Evolutionary conservation across 108 stramenopile species (phyloP).

Genomic region (Seminavis robusta): DNA sequence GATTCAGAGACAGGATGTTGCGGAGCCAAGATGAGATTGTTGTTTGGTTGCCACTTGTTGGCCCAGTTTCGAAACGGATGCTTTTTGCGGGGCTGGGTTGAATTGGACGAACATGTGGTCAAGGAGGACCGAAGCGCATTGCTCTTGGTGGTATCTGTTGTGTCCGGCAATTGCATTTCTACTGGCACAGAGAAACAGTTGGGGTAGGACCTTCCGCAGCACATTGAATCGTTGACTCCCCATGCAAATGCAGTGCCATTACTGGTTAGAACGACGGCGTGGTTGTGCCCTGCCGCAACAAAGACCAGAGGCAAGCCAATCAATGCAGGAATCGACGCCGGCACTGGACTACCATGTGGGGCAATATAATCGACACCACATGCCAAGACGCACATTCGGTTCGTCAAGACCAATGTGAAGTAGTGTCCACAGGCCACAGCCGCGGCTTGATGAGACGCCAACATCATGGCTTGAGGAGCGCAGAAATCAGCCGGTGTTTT

Average conservation of each 20-base stretch:
- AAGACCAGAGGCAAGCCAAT: conserved; percentile 58
- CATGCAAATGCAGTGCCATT: conserved; percentile 68
- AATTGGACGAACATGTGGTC: too few species aligned
- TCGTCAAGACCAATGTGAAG: conserved; percentile 65
- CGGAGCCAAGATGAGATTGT: conserved; percentile 5
- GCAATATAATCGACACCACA: conserved; percentile 45
- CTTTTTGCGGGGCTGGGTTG: too few species aligned
- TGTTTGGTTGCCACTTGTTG: conserved; percentile 10
- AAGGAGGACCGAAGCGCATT: not conserved
- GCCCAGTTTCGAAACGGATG: conserved; percentile 45
- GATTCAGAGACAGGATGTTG: not conserved
- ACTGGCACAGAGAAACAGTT: conserved; percentile 40
- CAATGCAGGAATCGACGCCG: conserved; percentile 41
- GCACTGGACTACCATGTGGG: not conserved
- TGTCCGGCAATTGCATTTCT: conserved; percentile 41
- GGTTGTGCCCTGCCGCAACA: conserved; percentile 55
- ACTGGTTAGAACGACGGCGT: conserved; percentile 71
- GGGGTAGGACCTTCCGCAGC: conserved; percentile 65
- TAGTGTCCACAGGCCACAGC: conserved; percentile 54
- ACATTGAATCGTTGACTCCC: conserved; percentile 56
- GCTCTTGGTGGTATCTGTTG: too few species aligned
- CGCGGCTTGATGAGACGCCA: conserved; percentile 34
- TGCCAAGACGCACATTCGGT: conserved; percentile 55
- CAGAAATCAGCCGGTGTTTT: conserved; percentile 12
- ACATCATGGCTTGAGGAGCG: conserved; percentile 32